Evolutionary conservation across 139 green algal genomes (phyloP), one percentile per base, ranked within the genome.

Genomic region (Chlorella sp.): DNA sequence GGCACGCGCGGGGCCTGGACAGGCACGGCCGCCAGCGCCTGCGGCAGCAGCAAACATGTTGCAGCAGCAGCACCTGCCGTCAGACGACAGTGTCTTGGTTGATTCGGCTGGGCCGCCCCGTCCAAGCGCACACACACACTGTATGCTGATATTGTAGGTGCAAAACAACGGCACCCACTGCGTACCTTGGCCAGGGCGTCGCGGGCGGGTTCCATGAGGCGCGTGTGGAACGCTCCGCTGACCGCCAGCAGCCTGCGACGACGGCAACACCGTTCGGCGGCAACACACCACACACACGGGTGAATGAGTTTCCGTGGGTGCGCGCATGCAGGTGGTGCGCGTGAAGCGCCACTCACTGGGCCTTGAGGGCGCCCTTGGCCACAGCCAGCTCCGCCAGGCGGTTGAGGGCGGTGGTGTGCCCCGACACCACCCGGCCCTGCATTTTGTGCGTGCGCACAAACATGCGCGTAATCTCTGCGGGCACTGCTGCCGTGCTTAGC

Each of bases 171-270:
- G n/a, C n/a, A n/a, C n/a, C n/a, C n/a, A n/a, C n/a, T n/a, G n/a
- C n/a, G n/a, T n/a, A 91, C 87, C 82, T 92, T 70, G 5, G 76
- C 51, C 24, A 96, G 82, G 3, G 81, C 80, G 17, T 91, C 82
- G 1, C 76, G 62, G 1, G 93, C 92, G 22, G 90, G 86, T 3
- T 83, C 49, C 93, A 97, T 97, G 35, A 96, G 83, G 36, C 74
- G 31, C 1, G 91, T 97, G 84, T 98, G 93, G 83, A 98, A 98
- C 32, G 91, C 93, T 42, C 93, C 93, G 35, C 76, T 89, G 31
- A 98, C 93, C 0, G 91, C 83, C n/a, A 85, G 65, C 51, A 71
- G 49, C 30, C 34, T 67, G 66, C 26, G 27, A n/a, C 49, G 17
- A 27, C 4, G 59, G 59, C 59, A 64, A 22, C 17, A 22, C 59